Base-by-base conservation (phyloP, 2,329 filamentous ascomycete species). In the Trichoderma atrobrunneum region DNA sequence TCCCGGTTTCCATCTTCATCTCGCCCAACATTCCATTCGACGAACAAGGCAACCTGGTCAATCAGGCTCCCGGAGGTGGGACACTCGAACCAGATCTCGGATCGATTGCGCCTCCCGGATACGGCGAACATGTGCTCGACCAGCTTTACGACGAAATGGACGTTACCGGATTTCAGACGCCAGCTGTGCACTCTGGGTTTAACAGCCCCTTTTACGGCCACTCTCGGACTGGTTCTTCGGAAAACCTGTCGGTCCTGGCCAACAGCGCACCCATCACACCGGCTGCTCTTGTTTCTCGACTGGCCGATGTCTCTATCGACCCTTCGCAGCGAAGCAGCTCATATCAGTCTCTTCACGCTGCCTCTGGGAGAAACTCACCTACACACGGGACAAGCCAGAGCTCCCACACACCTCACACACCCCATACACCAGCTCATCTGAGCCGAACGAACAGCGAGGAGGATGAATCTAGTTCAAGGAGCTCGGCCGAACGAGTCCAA, bases 1-100 rank as follows among this genome's bases (percentile, higher is more conserved):
- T 98, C 36, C 95, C 96, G 1, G 89, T 98, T 18, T 94, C 94
- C 70, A 91, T 99, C 51, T 98, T 97, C 82, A 98, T 98, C 76
- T 99, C 96, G 6, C 95, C 96, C 0, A 96, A 96, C 78, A 90
- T 97, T 77, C 92, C 94, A 0, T 89, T 98, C 48, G 93, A 96
- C 77, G 94, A 97, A 67, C 89, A 95, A 73, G 96, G 97, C 76
- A 91, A 93, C 77, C 87, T 98, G 2, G 85, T 93, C 68, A 86
- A 87, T 68, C 87, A 90, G 77, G 84, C 84, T n/a, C 86, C 87
- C 76, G 85, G 78, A 79, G 84, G 72, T 82, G 85, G 76, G 79
- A 83, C 83, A 12, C 68, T 74, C 11, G 84, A 87, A 59, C 84
- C 86, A 54, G 87, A 89, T 54, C 84, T 89, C 71, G 86, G 88